A percentile compares a stretch with the other conserved stretches of the same genome.
Conservation (phyloP, 345 rosid genomes). For the Gossypium rotundifolium region DNA sequence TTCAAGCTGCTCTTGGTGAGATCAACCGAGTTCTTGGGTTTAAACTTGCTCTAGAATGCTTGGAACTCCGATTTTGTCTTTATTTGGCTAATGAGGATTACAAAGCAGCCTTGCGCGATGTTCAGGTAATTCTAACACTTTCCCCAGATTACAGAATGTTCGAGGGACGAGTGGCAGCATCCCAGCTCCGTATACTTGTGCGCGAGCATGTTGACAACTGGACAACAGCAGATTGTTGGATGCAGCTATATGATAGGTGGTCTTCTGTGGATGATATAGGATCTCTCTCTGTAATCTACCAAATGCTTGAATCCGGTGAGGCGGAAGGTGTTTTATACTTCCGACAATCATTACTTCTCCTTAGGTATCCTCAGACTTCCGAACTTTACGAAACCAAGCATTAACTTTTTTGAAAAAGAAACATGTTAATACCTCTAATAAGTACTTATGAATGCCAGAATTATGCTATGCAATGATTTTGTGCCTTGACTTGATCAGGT, state of each 20-base stretch:
- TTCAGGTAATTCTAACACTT: conserved; percentile 86
- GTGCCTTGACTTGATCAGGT: conserved; percentile 37
- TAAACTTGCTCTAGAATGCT: conserved; percentile 86
- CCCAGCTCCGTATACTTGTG: conserved; percentile 77
- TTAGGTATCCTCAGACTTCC: conserved; percentile 47
- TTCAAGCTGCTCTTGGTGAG: conserved; percentile 73
- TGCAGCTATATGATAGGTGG: conserved; percentile 93
- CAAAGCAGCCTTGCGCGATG: conserved; percentile 74
- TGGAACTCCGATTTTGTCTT: conserved; percentile 91
- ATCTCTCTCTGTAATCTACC: conserved; percentile 93
- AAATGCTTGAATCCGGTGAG: conserved; percentile 96
- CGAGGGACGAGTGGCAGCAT: conserved; percentile 83
- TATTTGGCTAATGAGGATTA: conserved; percentile 83
- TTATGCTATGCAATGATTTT: background rate
- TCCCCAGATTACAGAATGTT: conserved; percentile 87
- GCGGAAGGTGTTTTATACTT: conserved; percentile 84
- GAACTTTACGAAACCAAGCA: background rate
- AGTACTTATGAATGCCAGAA: background rate
- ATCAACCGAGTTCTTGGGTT: conserved; percentile 84
- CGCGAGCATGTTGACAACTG: conserved; percentile 82
- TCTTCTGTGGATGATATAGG: conserved; percentile 95
- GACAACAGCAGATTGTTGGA: conserved; percentile 98
- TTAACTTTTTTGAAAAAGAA: too few relatives aligned
- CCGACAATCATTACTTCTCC: conserved; percentile 93
- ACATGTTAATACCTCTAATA: background rate